These are phyloP conservation scores for Musa acuminata DNA, from an alignment of 176 grass and related monocot genomes.

Conservation along the genomic window DNA sequence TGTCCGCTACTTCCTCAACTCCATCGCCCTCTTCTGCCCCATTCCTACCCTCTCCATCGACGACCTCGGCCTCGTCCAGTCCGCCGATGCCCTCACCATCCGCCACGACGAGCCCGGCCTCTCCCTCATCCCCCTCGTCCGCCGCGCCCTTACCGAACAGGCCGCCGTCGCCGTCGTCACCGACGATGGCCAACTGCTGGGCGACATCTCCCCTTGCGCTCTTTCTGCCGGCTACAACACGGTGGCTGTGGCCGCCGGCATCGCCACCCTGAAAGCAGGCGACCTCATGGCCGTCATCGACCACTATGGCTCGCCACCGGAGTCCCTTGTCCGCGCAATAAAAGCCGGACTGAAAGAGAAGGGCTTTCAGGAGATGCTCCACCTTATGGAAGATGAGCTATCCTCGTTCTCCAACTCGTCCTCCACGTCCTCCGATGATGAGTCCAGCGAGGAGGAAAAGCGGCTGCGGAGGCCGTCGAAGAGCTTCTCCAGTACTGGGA, in stretches of 20 bases:
- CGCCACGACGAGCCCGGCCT: slow-evolving; percentile 48
- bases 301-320: slow-evolving; percentile 47
- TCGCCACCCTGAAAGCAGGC: slow-evolving; percentile 58
- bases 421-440: slow-evolving; percentile 52
- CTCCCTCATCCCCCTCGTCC: slow-evolving; percentile 56
- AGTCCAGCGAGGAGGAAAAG: slow-evolving; percentile 15
- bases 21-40: slow-evolving; percentile 65
- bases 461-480: slow-evolving; percentile 33
- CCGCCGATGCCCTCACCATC: slow-evolving; percentile 34
- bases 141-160: slow-evolving; percentile 32
- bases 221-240: slow-evolving; percentile 46
- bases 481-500: slow-evolving; percentile 34
- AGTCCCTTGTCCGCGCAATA: slow-evolving; percentile 39
- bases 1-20: slow-evolving; percentile 76
- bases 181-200: slow-evolving; percentile 40
- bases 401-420: slow-evolving; percentile 8
- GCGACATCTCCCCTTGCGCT: slow-evolving; percentile 49
- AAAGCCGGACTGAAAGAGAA: slow-evolving; percentile 47
- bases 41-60: slow-evolving; percentile 49
- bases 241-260: slow-evolving; percentile 31
- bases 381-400: slow-evolving; percentile 53
- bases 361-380: slow-evolving; percentile 48
- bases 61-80: slow-evolving; percentile 50
- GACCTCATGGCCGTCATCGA: slow-evolving; percentile 67
- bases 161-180: slow-evolving; percentile 53